Evolutionary conservation across 331 rosid species (phyloP).

Genomic region (Telfairia occidentalis): DNA sequence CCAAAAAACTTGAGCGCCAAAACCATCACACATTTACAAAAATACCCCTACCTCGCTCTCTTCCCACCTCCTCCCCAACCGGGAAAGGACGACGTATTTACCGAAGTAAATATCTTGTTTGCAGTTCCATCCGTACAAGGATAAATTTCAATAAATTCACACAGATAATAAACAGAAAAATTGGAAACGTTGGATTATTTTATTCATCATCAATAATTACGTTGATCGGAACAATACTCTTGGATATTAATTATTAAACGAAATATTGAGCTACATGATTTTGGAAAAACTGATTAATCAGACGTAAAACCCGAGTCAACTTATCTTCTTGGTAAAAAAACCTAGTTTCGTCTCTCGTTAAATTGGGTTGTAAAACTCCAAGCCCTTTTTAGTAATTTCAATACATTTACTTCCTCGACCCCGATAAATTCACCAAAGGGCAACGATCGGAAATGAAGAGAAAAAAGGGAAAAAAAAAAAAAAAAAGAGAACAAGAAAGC

Average conservation of each 20-base stretch:
- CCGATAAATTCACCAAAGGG: constrained; percentile 7
- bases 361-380: not conserved
- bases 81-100: not conserved
- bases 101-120: not conserved
- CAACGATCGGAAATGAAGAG: not conserved
- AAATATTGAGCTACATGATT: not conserved
- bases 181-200: not conserved
- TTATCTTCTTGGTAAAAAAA: not conserved
- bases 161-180: not conserved
- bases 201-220: not conserved
- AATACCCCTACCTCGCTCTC: not conserved
- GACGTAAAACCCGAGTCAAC: not conserved
- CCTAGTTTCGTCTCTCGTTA: not conserved
- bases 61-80: not conserved
- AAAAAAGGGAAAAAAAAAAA: not conserved
- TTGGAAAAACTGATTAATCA: not conserved
- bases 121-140: not conserved
- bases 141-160: not conserved
- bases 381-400: not conserved
- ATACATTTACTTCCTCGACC: not conserved
- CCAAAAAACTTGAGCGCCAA: constrained; percentile 14
- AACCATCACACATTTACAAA: not conserved
- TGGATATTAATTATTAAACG: not conserved
- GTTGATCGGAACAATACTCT: not conserved
- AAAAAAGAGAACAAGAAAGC: not conserved